Conservation (phyloP, 768 basidiomycete species). For the Mycena polygramma region DNA sequence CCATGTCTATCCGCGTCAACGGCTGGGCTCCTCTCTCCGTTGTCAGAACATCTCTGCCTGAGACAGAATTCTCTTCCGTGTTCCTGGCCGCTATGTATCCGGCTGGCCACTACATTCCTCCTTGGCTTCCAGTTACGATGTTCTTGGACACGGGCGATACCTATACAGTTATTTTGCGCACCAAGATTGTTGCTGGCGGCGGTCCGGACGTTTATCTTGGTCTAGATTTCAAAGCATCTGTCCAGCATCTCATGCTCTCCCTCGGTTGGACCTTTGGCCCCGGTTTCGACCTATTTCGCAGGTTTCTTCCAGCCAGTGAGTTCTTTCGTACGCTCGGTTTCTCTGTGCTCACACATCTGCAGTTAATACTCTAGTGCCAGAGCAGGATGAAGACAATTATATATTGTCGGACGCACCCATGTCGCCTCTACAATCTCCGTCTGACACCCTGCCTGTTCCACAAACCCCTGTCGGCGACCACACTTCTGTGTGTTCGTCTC, state of each 20-base stretch:
- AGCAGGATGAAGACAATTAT: no score
- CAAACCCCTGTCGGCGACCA: not conserved
- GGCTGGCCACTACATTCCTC: not conserved
- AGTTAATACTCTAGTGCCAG: no score
- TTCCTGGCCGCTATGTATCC: not conserved
- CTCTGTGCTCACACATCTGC: not conserved
- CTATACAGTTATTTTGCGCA: not conserved
- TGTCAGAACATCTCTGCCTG: not conserved
- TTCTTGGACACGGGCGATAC: not conserved
- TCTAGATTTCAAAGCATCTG: not conserved
- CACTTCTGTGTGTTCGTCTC: not conserved
- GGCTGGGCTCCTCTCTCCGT: not conserved
- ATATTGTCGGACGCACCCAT: not conserved
- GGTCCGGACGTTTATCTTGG: not conserved
- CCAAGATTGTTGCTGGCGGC: not conserved
- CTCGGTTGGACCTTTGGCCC: not conserved
- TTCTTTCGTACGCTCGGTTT: not conserved
- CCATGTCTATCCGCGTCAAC: conserved; percentile 2
- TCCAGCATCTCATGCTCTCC: no score
- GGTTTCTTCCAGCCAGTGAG: not conserved
- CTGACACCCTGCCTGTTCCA: no score
- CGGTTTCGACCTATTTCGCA: not conserved
- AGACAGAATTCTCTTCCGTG: not conserved
- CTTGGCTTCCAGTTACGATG: not conserved
- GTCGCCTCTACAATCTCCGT: not conserved